These are phyloP conservation scores for Neopestalotiopsis sp. DNA, from an alignment of 2,329 filamentous ascomycete genomes.

Conservation along the genomic window DNA sequence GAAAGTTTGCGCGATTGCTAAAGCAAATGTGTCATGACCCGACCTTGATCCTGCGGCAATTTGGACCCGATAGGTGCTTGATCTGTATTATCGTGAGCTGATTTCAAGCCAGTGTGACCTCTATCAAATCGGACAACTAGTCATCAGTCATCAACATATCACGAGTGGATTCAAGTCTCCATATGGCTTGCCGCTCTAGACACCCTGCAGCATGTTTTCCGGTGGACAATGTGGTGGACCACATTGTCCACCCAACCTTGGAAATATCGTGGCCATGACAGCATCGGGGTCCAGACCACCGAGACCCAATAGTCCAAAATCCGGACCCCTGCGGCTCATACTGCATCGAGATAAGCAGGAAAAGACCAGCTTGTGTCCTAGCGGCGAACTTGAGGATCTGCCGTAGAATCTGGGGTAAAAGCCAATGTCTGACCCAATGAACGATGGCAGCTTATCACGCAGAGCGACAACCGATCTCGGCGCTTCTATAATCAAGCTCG, in stretches of 20 bases:
- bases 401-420: background rate
- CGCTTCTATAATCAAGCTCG: background rate
- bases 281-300: background rate
- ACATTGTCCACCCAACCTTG: background rate
- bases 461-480: background rate
- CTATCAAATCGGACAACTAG: background rate
- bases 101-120: background rate
- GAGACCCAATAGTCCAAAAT: background rate
- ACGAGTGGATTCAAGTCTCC: background rate
- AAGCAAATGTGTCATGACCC: too few relatives aligned
- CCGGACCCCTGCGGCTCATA: background rate
- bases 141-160: background rate
- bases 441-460: background rate
- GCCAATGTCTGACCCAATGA: background rate
- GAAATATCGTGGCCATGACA: background rate
- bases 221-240: background rate
- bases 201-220: background rate
- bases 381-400: slow-evolving; percentile 1
- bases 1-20: too few relatives aligned
- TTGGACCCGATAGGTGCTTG: too few relatives aligned
- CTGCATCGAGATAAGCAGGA: slow-evolving; percentile 2
- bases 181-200: background rate
- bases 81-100: too few relatives aligned
- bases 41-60: too few relatives aligned
- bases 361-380: background rate